A percentile compares a stretch with the other conserved stretches of the same genome.
Evolutionary conservation across 2,329 filamentous ascomycete species (phyloP).

Genomic region (Pleochaeta shiraiana): DNA sequence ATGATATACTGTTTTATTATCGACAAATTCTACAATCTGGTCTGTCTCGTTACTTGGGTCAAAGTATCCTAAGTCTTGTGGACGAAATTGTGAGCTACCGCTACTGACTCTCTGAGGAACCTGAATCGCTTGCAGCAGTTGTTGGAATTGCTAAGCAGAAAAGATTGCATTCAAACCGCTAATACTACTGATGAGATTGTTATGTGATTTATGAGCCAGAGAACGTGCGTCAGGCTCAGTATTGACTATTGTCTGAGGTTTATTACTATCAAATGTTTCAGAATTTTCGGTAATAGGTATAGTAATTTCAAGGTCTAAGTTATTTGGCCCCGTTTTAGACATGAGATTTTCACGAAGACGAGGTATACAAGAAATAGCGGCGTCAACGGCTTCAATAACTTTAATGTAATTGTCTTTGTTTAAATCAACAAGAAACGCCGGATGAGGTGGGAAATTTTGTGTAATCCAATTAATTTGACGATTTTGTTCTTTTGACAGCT

Average conservation of each 20-base stretch:
- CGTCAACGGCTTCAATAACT: neutral
- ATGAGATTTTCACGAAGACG: neutral
- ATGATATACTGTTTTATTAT: neutral
- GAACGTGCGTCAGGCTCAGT: neutral
- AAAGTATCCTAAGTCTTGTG: neutral
- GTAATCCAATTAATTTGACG: no score
- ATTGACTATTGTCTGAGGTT: neutral
- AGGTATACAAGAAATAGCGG: neutral
- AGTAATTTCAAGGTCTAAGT: neutral
- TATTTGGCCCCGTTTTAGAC: neutral
- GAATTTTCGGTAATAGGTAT: neutral
- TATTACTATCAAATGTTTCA: neutral
- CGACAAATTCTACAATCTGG: neutral
- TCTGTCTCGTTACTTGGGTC: neutral
- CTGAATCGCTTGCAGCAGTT: neutral
- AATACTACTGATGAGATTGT: no score
- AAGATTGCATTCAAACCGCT: no score
- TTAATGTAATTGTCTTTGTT: neutral
- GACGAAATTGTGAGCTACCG: neutral
- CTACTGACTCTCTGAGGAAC: neutral
- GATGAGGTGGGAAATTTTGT: no score
- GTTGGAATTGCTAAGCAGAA: no score
- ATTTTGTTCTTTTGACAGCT: no score
- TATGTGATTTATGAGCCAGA: neutral
- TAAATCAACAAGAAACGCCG: neutral